Evolutionary conservation across 345 rosid species (phyloP).

Genomic region (Euphorbia lathyris): DNA sequence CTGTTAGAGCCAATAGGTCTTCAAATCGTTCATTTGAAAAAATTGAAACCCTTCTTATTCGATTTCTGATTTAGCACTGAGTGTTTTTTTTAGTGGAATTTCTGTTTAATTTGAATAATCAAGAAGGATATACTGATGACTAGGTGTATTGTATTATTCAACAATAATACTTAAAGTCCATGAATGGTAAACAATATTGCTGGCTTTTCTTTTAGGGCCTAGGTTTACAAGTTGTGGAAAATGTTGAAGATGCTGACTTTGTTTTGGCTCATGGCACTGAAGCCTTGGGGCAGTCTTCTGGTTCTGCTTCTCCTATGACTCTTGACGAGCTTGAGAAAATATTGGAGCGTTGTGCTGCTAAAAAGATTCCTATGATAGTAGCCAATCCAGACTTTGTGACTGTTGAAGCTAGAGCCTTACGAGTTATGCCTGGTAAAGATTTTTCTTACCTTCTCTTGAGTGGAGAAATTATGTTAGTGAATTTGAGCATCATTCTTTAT

Average conservation of each 20-base stretch:
- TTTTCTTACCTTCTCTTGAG: conserved; percentile 11
- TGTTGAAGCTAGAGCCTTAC: conserved; percentile 80
- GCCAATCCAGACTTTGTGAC: conserved; percentile 95
- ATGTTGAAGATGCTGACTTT: conserved; percentile 82
- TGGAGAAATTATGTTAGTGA: not conserved
- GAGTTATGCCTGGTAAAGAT: conserved; percentile 79
- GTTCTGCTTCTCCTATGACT: conserved; percentile 45
- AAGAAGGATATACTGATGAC: not conserved
- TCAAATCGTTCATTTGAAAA: no score
- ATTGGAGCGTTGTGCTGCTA: conserved; percentile 64
- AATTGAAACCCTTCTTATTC: no score
- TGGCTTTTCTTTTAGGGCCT: conserved; percentile 47
- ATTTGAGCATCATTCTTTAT: not conserved
- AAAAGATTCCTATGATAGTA: conserved; percentile 83
- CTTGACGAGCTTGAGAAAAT: conserved; percentile 77
- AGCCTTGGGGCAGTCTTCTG: conserved; percentile 79
- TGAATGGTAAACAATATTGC: conserved; percentile 2
- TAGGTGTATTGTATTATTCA: not conserved
- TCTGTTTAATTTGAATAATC: not conserved
- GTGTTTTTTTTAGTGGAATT: not conserved
- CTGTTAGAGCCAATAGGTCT: no score
- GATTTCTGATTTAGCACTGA: not conserved
- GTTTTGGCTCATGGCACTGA: conserved; percentile 87
- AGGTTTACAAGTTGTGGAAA: conserved; percentile 64
- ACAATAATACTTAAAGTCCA: not conserved